Base-by-base conservation (phyloP, 1,284 basidiomycete genomes). In the Somion occarium region DNA sequence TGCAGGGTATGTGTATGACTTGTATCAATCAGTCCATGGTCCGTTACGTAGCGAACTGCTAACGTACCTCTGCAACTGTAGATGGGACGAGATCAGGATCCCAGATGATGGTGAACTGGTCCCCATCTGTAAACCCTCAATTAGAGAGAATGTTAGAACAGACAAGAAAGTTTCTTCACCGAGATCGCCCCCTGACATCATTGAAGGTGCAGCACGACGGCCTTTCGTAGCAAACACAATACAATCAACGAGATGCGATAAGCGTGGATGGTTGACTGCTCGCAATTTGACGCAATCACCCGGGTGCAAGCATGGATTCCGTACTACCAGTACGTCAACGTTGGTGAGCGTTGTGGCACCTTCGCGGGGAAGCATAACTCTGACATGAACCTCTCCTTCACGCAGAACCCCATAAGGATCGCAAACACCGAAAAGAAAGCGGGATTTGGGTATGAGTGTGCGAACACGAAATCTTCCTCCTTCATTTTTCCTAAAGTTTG, bases 241-340 rank as follows among this genome's bases (percentile, higher is more conserved):
- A 54, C 83, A 85, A 52, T 85, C 83, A 0, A 81, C 73, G 0
- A 85, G 71, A 59, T 85, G 82, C 2, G 70, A 61, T 13, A 85
- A 62, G 22, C 68, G 62, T 2, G 72, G 69, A 54, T 79, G 67
- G 47, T 76, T 60, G 0, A 78, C 81, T 0, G 82, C 83, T 18
- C 81, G 69, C 1, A 85, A 68, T 59, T 85, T 85, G 46, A 85
- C 61, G 52, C 79, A 81, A 60, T 85, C 83, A 27, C 83, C 82
- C 25, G 83, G 82, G 64, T 85, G 80, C 27, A 85, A 69, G 57
- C 83, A 85, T 0, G 83, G 83, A 59, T 85, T 85, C 23, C 82
- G 69, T 2, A 83, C 79, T 3, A 85, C 75, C 7, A 85, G 68
- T 0, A 85, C 79, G 57, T 83, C 78, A 0, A 74, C 73, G 53